Evolutionary conservation across 768 basidiomycete genomes (phyloP).

Genomic region (Rickenella mellea): DNA sequence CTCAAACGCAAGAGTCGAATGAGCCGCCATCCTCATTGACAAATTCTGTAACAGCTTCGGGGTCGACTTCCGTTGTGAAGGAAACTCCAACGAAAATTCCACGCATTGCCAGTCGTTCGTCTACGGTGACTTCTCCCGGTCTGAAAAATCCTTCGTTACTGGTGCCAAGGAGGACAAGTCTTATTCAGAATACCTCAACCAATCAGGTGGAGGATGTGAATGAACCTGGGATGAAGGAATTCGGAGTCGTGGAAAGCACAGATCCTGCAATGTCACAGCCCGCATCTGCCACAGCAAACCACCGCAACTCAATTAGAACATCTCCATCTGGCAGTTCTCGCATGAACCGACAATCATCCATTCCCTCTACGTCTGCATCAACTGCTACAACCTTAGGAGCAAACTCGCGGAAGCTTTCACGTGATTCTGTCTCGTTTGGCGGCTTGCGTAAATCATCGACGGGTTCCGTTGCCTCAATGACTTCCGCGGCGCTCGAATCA

Average conservation of each 20-base stretch:
- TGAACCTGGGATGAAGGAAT: conserved; percentile 53
- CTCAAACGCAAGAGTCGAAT: conserved; percentile 42
- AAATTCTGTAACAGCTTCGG: conserved; percentile 27
- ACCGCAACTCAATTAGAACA: conserved; percentile 48
- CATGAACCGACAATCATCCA: conserved; percentile 37
- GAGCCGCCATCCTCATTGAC: conserved; percentile 44
- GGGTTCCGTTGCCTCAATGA: conserved; percentile 64
- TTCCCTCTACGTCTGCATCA: conserved; percentile 51
- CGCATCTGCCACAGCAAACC: conserved; percentile 21
- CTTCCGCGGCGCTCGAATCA: conserved; percentile 36
- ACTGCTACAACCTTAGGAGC: conserved; percentile 35
- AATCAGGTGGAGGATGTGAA: conserved; percentile 56
- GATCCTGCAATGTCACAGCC: conserved; percentile 40
- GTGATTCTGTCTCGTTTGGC: conserved; percentile 73
- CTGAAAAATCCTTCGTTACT: conserved; percentile 40
- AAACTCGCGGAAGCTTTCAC: conserved; percentile 53
- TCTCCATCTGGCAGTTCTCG: conserved; percentile 42
- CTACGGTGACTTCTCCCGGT: conserved; percentile 65
- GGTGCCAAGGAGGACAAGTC: conserved; percentile 58
- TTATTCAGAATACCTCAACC: conserved; percentile 36
- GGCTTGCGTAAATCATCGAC: conserved; percentile 77
- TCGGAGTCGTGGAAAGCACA: conserved; percentile 67
- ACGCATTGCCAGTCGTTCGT: conserved; percentile 79
- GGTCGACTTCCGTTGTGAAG: conserved; percentile 43
- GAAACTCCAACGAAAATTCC: conserved; percentile 92